Evolutionary conservation across 768 basidiomycete genomes (phyloP).

Genomic region (Porphyrellus cyaneotinctus): DNA sequence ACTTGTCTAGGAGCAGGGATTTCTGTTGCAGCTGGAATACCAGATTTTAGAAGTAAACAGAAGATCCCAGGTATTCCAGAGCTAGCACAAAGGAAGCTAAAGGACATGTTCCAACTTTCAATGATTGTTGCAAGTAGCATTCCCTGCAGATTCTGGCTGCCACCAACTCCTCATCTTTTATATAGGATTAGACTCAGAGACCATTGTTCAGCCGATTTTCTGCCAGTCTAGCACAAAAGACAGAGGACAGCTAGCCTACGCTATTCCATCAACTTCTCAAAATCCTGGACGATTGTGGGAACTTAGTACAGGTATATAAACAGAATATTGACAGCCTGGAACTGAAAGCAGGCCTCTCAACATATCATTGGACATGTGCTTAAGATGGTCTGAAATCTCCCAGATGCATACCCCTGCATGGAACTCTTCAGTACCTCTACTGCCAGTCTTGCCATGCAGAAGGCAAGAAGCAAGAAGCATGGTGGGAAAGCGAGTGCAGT

Average conservation of each 20-base stretch:
- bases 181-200: neutral
- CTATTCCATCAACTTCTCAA: slow-evolving; percentile 11
- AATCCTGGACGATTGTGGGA: neutral
- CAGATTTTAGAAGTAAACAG: slow-evolving; percentile 13
- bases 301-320: slow-evolving; percentile 7
- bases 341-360: slow-evolving; percentile 2
- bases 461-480: neutral
- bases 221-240: neutral
- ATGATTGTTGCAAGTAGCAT: slow-evolving; percentile 1
- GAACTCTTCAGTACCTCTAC: slow-evolving; percentile 5
- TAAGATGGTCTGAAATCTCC: neutral
- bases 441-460: slow-evolving; percentile 2
- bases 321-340: slow-evolving; percentile 15
- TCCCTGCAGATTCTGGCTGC: too few relatives aligned
- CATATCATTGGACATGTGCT: slow-evolving; percentile 2
- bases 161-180: neutral
- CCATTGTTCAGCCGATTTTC: slow-evolving; percentile 1
- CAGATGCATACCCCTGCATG: slow-evolving; percentile 10
- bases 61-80: neutral
- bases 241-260: slow-evolving; percentile 2
- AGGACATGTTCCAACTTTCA: slow-evolving; percentile 11
- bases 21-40: slow-evolving; percentile 9
- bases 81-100: neutral
- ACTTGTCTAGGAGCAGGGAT: slow-evolving; percentile 9
- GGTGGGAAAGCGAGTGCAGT: neutral